Evolutionary conservation across 108 stramenopile species (phyloP).

Genomic region (Nannochloropsis salina): DNA sequence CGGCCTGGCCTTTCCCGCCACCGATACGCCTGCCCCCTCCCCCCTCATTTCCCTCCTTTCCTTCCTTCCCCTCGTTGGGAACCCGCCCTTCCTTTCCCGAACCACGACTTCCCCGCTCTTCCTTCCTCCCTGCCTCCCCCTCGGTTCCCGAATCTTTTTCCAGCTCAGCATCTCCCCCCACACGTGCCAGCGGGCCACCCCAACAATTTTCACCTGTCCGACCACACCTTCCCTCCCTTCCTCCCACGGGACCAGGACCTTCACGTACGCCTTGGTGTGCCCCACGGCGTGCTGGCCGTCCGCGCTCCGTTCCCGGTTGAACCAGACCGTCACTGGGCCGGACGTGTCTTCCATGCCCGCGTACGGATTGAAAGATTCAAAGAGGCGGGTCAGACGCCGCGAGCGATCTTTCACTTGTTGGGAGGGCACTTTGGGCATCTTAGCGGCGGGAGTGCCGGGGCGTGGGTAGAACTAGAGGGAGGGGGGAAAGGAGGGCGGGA

Average conservation of each 20-base stretch:
- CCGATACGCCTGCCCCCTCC: background rate
- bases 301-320: constrained; percentile 31
- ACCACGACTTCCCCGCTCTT: background rate
- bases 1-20: too few relatives aligned
- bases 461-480: constrained; percentile 55
- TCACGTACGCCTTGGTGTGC: constrained; percentile 48
- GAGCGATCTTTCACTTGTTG: constrained; percentile 46
- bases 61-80: background rate
- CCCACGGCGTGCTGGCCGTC: constrained; percentile 38
- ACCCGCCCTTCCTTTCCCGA: background rate
- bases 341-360: constrained; percentile 14
- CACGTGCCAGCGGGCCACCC: constrained; percentile 25
- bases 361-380: constrained; percentile 39
- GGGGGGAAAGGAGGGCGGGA: background rate
- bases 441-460: constrained; percentile 57
- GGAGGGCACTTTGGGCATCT: constrained; percentile 50
- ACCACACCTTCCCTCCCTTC: constrained; percentile 13
- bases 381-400: constrained; percentile 33
- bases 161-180: constrained; percentile 9
- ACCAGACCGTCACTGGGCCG: constrained; percentile 7
- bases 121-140: background rate
- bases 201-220: constrained; percentile 23
- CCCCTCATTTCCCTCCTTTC: background rate
- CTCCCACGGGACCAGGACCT: constrained; percentile 39
- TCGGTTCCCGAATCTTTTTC: background rate